A percentile compares a stretch with the other conserved stretches of the same genome.
Conservation (phyloP, 1,284 basidiomycete species). For the Pseudozyma thailandica region DNA sequence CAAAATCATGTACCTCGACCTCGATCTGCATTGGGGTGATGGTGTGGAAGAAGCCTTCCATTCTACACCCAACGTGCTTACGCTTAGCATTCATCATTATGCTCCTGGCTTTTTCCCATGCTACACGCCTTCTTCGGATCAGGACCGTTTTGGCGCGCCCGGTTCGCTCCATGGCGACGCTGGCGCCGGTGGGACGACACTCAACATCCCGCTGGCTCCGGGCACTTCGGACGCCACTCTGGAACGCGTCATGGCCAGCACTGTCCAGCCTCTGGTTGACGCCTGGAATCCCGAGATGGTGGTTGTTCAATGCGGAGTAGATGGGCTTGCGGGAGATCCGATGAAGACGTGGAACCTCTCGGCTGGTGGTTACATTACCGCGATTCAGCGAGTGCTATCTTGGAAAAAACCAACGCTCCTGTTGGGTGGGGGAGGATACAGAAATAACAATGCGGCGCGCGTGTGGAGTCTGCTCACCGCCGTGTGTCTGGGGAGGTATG, state of each 20-base stretch:
- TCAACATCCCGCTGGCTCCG: constrained; percentile 44
- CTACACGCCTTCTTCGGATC: constrained; percentile 34
- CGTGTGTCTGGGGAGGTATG: constrained; percentile 21
- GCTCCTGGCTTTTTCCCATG: constrained; percentile 84
- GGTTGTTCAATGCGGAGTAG: constrained; percentile 85
- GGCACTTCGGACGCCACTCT: constrained; percentile 31
- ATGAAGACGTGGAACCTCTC: constrained; percentile 77
- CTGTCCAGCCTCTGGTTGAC: constrained; percentile 72
- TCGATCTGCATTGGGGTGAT: constrained; percentile 91
- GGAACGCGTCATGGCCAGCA: constrained; percentile 19
- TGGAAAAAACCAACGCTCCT: constrained; percentile 46
- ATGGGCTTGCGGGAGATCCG: constrained; percentile 85
- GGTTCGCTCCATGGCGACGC: constrained; percentile 33
- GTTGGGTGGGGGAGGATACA: constrained; percentile 52
- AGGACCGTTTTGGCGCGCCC: constrained; percentile 21
- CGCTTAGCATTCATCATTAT: constrained; percentile 84
- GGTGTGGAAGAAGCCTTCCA: constrained; percentile 73
- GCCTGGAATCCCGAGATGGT: constrained; percentile 81
- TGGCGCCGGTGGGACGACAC: constrained; percentile 15
- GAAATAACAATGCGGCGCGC: constrained; percentile 38
- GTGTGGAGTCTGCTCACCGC: constrained; percentile 47
- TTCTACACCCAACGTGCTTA: constrained; percentile 70
- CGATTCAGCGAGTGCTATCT: constrained; percentile 24
- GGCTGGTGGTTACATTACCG: constrained; percentile 69
- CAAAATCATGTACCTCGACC: constrained; percentile 77